Conservation (phyloP, 371 early-diverging fungal genomes). For the Mucor racemosus region DNA sequence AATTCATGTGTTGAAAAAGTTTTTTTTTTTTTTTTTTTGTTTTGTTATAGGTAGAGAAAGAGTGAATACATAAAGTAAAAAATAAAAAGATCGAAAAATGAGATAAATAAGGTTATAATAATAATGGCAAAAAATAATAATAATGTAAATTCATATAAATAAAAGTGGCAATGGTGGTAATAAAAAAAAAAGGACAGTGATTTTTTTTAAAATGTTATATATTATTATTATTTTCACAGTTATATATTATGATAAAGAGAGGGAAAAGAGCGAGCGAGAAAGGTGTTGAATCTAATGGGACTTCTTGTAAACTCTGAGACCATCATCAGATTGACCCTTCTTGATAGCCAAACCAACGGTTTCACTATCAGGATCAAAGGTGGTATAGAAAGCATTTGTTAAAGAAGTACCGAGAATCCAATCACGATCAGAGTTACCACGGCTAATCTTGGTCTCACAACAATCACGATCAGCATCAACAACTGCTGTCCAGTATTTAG, state of each 20-base stretch:
- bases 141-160: neutral
- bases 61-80: neutral
- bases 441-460: slow-evolving; percentile 45
- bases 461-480: slow-evolving; percentile 42
- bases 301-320: slow-evolving; percentile 42
- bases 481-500: slow-evolving; percentile 43
- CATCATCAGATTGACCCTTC: slow-evolving; percentile 42
- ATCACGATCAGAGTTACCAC: slow-evolving; percentile 42
- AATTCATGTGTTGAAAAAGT: neutral
- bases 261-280: neutral
- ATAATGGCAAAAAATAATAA: neutral
- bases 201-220: neutral
- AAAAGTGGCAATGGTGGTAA: slow-evolving; percentile 1
- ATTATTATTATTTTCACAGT: slow-evolving; percentile 5
- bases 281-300: slow-evolving; percentile 21
- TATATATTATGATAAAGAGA: slow-evolving; percentile 2
- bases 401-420: slow-evolving; percentile 52
- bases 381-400: slow-evolving; percentile 49
- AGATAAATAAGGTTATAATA: neutral
- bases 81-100: neutral
- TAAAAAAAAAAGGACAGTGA: neutral
- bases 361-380: slow-evolving; percentile 47
- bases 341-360: slow-evolving; percentile 45
- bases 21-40: neutral
- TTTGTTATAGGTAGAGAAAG: neutral